Evolutionary conservation across 2,329 filamentous ascomycete genomes (phyloP).

Genomic region (Fusarium staphyleae): DNA sequence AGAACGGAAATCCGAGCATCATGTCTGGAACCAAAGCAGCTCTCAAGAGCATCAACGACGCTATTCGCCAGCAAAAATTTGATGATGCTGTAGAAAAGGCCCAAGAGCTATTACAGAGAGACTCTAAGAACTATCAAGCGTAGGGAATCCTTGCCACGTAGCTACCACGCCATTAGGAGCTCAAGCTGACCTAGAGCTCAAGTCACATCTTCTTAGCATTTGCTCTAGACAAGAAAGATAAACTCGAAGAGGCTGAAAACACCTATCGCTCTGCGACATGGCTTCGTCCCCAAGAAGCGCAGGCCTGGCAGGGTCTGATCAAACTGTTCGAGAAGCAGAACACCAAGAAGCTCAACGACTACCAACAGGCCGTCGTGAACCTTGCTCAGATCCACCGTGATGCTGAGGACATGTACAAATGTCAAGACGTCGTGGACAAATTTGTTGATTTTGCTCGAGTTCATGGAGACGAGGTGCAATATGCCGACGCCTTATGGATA

Average conservation of each 20-base stretch:
- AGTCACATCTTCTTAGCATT: constrained; percentile 89
- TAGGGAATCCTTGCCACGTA: constrained; percentile 50
- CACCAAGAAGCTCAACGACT: constrained; percentile 71
- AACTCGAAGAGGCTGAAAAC: constrained; percentile 74
- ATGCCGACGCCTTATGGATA: constrained; percentile 77
- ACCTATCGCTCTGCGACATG: constrained; percentile 76
- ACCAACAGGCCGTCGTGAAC: constrained; percentile 74
- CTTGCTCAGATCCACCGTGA: constrained; percentile 78
- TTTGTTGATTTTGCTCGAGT: constrained; percentile 77
- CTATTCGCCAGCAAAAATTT: constrained; percentile 80
- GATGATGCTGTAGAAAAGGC: constrained; percentile 76
- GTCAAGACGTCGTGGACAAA: constrained; percentile 76
- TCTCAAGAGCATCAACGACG: constrained; percentile 81
- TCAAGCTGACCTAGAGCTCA: constrained; percentile 21
- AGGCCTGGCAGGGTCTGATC: constrained; percentile 90
- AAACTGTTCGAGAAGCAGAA: constrained; percentile 84
- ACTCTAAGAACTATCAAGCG: constrained; percentile 84
- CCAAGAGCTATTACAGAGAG: constrained; percentile 71
- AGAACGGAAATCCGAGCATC: constrained; percentile 28
- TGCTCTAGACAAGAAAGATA: constrained; percentile 78
- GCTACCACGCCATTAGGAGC: constrained; percentile 17
- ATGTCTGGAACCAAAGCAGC: constrained; percentile 72
- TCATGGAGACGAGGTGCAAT: constrained; percentile 75
- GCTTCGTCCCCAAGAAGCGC: constrained; percentile 76
- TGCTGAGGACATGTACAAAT: constrained; percentile 68